A percentile compares a stretch with the other conserved stretches of the same genome.
phyloP scores from a whole-genome alignment of 495 filamentous ascomycete species.

The Xylaria flabelliformis region DNA sequence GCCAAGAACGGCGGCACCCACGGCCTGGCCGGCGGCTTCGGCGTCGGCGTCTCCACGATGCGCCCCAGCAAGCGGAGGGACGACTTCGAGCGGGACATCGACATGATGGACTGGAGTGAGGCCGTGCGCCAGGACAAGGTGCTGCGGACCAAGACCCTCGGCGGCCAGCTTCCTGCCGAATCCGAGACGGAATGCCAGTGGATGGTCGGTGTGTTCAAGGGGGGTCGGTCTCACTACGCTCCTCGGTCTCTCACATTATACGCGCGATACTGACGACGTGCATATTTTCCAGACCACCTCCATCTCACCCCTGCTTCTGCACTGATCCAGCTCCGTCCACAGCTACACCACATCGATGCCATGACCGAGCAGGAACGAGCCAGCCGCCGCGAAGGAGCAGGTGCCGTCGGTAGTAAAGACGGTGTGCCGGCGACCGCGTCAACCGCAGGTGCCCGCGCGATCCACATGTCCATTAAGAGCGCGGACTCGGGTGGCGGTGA shows the following conservation, averaged over 20 bases:
- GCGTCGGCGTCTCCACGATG: constrained; percentile 42
- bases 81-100: constrained; percentile 37
- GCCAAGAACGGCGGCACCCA: constrained; percentile 54
- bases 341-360: constrained; percentile 57
- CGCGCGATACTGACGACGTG: not conserved
- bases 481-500: constrained; percentile 49
- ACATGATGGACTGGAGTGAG: constrained; percentile 51
- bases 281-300: constrained; percentile 46
- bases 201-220: constrained; percentile 59
- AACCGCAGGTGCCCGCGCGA: constrained; percentile 43
- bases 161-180: constrained; percentile 47
- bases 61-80: constrained; percentile 37
- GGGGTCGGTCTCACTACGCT: constrained; percentile 40
- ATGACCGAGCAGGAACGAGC: constrained; percentile 51
- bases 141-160: constrained; percentile 51
- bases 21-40: constrained; percentile 56
- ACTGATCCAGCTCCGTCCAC: constrained; percentile 53
- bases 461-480: constrained; percentile 60
- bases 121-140: constrained; percentile 53
- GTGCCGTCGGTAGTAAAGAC: constrained; percentile 19
- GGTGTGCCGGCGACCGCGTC: constrained; percentile 22
- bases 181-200: constrained; percentile 45
- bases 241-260: not conserved
- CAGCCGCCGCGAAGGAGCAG: constrained; percentile 37
- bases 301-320: constrained; percentile 55